Evolutionary conservation across 2,329 filamentous ascomycete species (phyloP).

Genomic region (Knufia petricola): DNA sequence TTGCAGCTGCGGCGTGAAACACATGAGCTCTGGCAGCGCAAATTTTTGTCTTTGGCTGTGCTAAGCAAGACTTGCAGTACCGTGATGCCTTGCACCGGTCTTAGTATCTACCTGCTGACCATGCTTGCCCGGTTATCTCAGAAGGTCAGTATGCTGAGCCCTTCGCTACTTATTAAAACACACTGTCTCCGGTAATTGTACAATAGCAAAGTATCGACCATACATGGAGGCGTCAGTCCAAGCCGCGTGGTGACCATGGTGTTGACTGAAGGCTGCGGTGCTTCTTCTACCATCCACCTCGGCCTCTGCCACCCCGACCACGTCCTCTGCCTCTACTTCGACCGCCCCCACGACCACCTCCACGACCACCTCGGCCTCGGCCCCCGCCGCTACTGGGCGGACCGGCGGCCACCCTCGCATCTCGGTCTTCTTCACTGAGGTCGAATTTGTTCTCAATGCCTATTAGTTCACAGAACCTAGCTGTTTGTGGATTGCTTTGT

Average conservation of each 20-base stretch:
- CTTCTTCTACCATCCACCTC: slow-evolving; percentile 9
- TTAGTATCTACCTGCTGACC: neutral
- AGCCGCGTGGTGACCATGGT: neutral
- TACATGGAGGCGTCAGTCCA: slow-evolving; percentile 7
- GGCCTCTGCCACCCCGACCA: slow-evolving; percentile 15
- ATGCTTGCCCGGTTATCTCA: neutral
- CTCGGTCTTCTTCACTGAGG: slow-evolving; percentile 60
- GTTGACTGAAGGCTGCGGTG: neutral
- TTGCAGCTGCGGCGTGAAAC: slow-evolving; percentile 3
- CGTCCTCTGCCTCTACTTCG: slow-evolving; percentile 11
- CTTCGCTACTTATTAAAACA: neutral
- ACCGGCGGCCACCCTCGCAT: slow-evolving; percentile 47
- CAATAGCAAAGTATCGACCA: too few relatives aligned
- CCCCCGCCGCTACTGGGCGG: slow-evolving; percentile 36
- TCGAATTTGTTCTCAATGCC: slow-evolving; percentile 68
- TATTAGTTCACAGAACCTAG: slow-evolving; percentile 68
- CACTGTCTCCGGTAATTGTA: neutral
- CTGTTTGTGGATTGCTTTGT: slow-evolving; percentile 80
- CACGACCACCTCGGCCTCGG: slow-evolving; percentile 15
- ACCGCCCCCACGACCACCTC: slow-evolving; percentile 12
- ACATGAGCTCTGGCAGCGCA: neutral
- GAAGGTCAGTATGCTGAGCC: too few relatives aligned
- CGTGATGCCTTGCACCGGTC: neutral
- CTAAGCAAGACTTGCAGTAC: neutral
- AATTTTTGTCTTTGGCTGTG: neutral